Percentiles rank a stretch among this genome's conserved stretches.
phyloP scores from a whole-genome alignment of 305 asterid genomes.

The Plantago rigida region DNA sequence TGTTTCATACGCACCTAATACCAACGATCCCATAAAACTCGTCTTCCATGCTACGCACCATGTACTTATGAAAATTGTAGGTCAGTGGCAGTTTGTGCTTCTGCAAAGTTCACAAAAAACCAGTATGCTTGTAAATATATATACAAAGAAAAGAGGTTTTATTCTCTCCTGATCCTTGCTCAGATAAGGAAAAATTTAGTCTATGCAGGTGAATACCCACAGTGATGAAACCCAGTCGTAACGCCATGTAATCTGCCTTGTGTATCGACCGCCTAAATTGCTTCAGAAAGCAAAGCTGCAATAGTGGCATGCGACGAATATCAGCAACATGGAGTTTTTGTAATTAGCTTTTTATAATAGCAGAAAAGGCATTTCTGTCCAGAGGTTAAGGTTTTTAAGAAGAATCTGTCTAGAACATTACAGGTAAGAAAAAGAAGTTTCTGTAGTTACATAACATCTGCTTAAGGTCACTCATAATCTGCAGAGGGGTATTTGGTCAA shows the following conservation, averaged over 20 bases:
- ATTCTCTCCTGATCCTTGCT: conserved; percentile 4
- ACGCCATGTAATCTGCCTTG: conserved; percentile 71
- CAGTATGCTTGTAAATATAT: not conserved
- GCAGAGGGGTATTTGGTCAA: not conserved
- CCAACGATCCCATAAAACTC: conserved; percentile 78
- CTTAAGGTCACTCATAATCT: no score
- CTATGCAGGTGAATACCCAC: conserved; percentile 46
- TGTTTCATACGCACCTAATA: conserved; percentile 47
- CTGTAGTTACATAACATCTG: not conserved
- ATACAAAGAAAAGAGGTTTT: not conserved
- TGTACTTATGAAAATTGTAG: conserved; percentile 74
- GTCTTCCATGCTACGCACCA: conserved; percentile 96
- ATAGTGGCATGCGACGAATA: conserved; percentile 1
- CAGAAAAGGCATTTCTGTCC: no score
- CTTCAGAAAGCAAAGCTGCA: conserved; percentile 82
- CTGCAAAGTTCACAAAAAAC: conserved; percentile 34
- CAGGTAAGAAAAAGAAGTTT: no score
- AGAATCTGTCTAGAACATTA: no score
- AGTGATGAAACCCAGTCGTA: conserved; percentile 81
- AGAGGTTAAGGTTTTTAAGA: no score
- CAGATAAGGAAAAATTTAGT: not conserved
- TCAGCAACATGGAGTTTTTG: not conserved
- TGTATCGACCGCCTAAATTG: conserved; percentile 66
- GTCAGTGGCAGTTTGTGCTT: conserved; percentile 64
- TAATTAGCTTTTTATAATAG: no score